A percentile compares a stretch with the other conserved stretches of the same genome.
phyloP scores from a whole-genome alignment of 2,329 filamentous ascomycete genomes.

The Berkeleyomyces basicola region DNA sequence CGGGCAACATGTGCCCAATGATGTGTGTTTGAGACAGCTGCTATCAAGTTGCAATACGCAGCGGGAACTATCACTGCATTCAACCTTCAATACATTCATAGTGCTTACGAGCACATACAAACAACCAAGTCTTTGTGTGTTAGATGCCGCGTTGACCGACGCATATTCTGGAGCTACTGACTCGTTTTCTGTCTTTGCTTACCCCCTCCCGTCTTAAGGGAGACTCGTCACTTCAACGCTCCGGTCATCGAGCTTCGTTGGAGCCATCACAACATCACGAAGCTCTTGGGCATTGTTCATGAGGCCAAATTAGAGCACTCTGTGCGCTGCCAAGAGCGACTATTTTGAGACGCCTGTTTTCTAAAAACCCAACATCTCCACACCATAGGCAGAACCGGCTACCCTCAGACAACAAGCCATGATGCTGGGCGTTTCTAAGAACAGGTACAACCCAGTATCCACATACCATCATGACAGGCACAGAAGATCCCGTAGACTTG shows the following conservation, averaged over 20 bases:
- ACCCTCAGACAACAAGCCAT: neutral
- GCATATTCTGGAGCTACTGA: too few relatives aligned
- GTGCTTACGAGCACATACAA: neutral
- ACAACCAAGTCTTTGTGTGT: neutral
- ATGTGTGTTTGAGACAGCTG: neutral
- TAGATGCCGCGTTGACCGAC: too few relatives aligned
- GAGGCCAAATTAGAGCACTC: neutral
- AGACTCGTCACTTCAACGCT: neutral
- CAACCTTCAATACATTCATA: neutral
- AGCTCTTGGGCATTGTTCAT: neutral
- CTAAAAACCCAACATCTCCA: neutral
- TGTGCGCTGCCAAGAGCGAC: neutral
- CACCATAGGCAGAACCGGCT: neutral
- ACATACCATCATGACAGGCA: neutral
- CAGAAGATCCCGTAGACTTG: neutral
- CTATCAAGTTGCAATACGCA: neutral
- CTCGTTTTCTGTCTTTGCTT: neutral
- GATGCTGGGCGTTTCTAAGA: neutral
- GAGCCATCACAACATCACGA: neutral
- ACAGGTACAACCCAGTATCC: neutral
- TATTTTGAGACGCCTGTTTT: neutral
- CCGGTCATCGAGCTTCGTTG: neutral
- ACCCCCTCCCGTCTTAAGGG: neutral
- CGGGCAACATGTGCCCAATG: neutral
- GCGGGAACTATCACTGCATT: neutral